Conservation (phyloP, 2,329 filamentous ascomycete genomes). For the Fusarium guadeloupense region DNA sequence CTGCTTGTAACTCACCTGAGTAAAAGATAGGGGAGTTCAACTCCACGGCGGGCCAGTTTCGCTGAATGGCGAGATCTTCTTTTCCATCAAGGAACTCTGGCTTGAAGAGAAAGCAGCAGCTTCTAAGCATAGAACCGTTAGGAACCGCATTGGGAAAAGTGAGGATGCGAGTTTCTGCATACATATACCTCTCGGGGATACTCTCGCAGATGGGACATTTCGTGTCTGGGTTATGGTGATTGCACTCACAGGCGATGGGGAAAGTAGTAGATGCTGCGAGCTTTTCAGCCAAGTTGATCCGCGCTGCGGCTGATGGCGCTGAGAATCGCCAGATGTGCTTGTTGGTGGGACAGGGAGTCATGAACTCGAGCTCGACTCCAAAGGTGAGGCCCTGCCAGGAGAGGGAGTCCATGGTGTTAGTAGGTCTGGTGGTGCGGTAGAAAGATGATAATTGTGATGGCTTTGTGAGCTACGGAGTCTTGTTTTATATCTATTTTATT, state of each 20-base stretch:
- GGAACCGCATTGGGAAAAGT: background rate
- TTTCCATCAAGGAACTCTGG: background rate
- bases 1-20: slow-evolving; percentile 22
- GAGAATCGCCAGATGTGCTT: background rate
- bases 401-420: background rate
- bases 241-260: slow-evolving; percentile 14
- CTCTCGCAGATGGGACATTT: slow-evolving; percentile 4
- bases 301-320: background rate
- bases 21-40: slow-evolving; percentile 34
- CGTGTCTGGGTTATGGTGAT: background rate
- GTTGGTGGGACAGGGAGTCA: slow-evolving; percentile 3
- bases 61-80: background rate
- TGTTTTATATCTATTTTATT: background rate
- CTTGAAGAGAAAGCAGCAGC: slow-evolving; percentile 27
- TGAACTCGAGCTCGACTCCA: slow-evolving; percentile 40
- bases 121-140: background rate
- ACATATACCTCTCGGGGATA: background rate
- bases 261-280: background rate
- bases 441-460: background rate
- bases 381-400: slow-evolving; percentile 21
- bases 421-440: background rate
- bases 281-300: slow-evolving; percentile 8
- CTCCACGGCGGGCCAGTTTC: slow-evolving; percentile 29
- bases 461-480: fast-evolving
- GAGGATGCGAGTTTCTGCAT: background rate